Base-by-base conservation (phyloP, 768 basidiomycete species). In the Rossbeevera mucosa region DNA sequence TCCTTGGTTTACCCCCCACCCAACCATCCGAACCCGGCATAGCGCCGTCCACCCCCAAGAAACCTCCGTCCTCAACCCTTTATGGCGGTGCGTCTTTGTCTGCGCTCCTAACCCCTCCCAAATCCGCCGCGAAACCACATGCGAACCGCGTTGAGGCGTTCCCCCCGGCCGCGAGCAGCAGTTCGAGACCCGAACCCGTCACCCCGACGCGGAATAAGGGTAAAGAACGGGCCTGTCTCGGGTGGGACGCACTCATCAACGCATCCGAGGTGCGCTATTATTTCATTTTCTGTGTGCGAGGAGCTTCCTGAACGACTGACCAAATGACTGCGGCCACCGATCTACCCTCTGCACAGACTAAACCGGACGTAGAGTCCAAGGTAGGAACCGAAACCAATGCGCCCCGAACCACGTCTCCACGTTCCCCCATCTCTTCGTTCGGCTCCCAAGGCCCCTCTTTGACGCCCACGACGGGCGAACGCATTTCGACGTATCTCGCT, bases 151-250 rank as follows among this genome's bases (percentile, higher is more conserved):
- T 14, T 2, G 50, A 54, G 12, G 9, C 26, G 16, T 28, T n/a
- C 18, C 3, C 3, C 6, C 7, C 16, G 4, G 29, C 14, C 1
- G 24, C n/a, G 0, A 44, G 40, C 11, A 14, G 46, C 4, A 42
- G 8, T 18, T 21, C 40, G 1, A 51, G 38, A 29, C 55, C 51
- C 2, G 52, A 55, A 11, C 62, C 57, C 2, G 41, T 43, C 44
- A 67, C 59, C 20, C 65, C 61, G 2, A 67, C 65, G 8, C 53
- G 55, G 30, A 22, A 18, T 45, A 69, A 64, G 47, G 67, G 66
- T 9, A 68, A 70, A 41, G 54, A 53, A 48, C 56, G 62, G 1
- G 44, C 54, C 8, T 25, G 28, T 12, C 7, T 18, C 7, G 21
- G 28, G 7, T 51, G 47, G 52, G 55, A 57, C 3, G 24, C n/a